These are phyloP conservation scores for Globisporangium ultimum DNA, from an alignment of 352 stramenopile species.

Conservation along the genomic window DNA sequence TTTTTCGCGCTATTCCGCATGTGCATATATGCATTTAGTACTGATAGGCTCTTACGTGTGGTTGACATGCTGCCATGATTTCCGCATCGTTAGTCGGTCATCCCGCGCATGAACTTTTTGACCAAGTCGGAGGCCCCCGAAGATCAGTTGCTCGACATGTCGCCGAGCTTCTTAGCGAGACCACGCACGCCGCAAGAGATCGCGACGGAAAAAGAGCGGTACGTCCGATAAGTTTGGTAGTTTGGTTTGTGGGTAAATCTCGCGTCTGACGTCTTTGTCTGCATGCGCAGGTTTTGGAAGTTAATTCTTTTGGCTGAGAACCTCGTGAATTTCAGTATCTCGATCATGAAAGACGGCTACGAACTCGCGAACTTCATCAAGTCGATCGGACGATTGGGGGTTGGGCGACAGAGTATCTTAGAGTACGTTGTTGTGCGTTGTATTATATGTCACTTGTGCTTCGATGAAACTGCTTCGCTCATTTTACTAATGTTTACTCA, in stretches of 20 bases:
- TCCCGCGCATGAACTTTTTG: constrained; percentile 13
- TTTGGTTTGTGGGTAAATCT: neutral
- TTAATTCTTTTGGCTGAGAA: constrained; percentile 61
- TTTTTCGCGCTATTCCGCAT: neutral
- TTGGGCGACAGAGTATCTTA: constrained; percentile 53
- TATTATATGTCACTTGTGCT: neutral
- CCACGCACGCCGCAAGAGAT: constrained; percentile 27
- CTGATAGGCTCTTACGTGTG: neutral
- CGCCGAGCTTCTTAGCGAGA: constrained; percentile 32
- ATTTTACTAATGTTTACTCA: neutral
- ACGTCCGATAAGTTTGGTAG: neutral
- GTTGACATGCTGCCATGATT: neutral
- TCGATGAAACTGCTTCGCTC: neutral
- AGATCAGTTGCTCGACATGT: constrained; percentile 51
- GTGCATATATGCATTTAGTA: neutral
- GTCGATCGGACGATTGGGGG: constrained; percentile 48
- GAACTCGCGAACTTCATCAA: constrained; percentile 39
- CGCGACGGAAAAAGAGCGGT: constrained; percentile 47
- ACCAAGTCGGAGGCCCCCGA: constrained; percentile 63
- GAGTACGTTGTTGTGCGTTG: constrained; percentile 28
- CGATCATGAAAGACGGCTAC: constrained; percentile 39
- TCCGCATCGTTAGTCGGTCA: constrained; percentile 3
- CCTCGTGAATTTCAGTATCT: constrained; percentile 63
- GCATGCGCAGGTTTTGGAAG: constrained; percentile 48
- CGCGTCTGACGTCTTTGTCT: neutral